These are phyloP conservation scores for Claviceps paspali DNA, from an alignment of 2,329 filamentous ascomycete species.

Conservation along the genomic window DNA sequence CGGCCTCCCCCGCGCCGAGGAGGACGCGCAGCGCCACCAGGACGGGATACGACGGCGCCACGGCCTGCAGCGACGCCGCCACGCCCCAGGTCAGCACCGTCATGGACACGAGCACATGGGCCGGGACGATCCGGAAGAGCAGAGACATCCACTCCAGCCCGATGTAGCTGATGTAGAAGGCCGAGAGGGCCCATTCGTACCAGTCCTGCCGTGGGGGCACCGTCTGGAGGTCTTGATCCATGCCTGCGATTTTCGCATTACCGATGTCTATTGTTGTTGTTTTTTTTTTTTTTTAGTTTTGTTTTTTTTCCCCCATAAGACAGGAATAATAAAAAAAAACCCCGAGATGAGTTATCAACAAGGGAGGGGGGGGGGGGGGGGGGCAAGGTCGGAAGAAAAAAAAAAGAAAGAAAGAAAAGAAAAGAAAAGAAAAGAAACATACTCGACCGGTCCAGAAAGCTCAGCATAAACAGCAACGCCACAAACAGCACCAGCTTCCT, in stretches of 20 bases:
- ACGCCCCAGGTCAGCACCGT: conserved; percentile 70
- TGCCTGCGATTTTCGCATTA: conserved; percentile 47
- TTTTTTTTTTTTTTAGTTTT: too few relatives aligned
- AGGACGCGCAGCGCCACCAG: conserved; percentile 40
- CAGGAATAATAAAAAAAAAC: too few relatives aligned
- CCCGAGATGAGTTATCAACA: too few relatives aligned
- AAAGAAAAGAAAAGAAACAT: conserved; percentile 14
- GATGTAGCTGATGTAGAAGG: conserved; percentile 50
- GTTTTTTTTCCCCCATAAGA: too few relatives aligned
- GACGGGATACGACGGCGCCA: conserved; percentile 46
- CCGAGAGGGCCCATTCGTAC: conserved; percentile 46
- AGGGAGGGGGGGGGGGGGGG: not conserved
- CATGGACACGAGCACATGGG: conserved; percentile 41
- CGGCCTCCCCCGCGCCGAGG: conserved; percentile 49
- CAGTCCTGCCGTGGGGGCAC: conserved; percentile 27
- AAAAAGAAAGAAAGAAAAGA: not conserved
- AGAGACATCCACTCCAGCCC: conserved; percentile 50
- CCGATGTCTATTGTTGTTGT: conserved; percentile 45
- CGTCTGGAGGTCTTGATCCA: conserved; percentile 45
- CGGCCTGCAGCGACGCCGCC: conserved; percentile 56
- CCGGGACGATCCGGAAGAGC: conserved; percentile 43
- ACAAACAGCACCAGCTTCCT: conserved; percentile 64
- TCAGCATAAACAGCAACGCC: conserved; percentile 67
- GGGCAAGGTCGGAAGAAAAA: not conserved
- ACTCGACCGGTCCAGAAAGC: conserved; percentile 79